Evolutionary conservation across 345 rosid genomes (phyloP).

Genomic region (Cardamine resedifolia): DNA sequence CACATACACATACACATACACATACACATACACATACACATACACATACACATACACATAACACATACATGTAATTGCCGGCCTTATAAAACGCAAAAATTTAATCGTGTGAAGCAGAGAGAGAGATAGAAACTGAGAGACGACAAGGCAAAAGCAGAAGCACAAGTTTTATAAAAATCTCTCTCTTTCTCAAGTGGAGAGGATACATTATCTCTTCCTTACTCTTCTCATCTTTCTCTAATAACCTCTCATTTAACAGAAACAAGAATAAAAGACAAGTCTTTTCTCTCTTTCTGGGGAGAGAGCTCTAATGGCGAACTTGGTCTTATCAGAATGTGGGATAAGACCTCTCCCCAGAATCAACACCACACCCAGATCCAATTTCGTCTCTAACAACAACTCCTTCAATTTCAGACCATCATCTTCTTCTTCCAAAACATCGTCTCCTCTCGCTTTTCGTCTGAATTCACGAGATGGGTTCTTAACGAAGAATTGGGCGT

Average conservation of each 20-base stretch:
- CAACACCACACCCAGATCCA: slow-evolving; percentile 50
- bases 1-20: no score
- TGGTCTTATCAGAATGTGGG: slow-evolving; percentile 73
- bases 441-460: slow-evolving; percentile 35
- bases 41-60: no score
- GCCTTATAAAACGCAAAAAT: background rate
- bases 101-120: slow-evolving; percentile 10
- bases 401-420: slow-evolving; percentile 28
- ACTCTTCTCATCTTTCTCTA: background rate
- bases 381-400: slow-evolving; percentile 30
- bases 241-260: slow-evolving; percentile 25
- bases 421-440: background rate
- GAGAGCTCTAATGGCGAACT: slow-evolving; percentile 64
- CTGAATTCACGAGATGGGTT: slow-evolving; percentile 35
- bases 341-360: slow-evolving; percentile 61
- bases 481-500: slow-evolving; percentile 40
- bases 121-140: slow-evolving; percentile 6
- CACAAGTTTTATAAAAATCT: slow-evolving; percentile 29
- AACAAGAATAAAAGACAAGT: background rate
- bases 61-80: background rate
- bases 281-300: slow-evolving; percentile 27
- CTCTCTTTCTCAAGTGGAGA: slow-evolving; percentile 22
- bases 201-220: slow-evolving; percentile 32
- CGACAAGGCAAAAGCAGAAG: slow-evolving; percentile 29
- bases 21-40: no score